phyloP scores from a whole-genome alignment of 2,329 filamentous ascomycete species.

The Ophiognomonia clavigignenti-juglandacearum region DNA sequence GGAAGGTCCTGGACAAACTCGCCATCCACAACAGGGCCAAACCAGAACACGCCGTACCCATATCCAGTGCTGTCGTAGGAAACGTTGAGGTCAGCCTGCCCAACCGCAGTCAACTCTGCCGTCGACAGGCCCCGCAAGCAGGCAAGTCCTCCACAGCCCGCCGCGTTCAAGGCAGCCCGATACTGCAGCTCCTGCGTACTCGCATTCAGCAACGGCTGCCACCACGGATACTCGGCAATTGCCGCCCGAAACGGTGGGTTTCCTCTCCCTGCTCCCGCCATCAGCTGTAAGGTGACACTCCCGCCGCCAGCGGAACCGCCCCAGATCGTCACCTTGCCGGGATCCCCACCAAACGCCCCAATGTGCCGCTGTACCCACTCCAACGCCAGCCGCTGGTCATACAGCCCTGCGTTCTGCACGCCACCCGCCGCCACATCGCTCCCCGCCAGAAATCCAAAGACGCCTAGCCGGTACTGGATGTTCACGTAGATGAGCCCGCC shows the following conservation, averaged over 20 bases:
- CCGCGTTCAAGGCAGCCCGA: conserved; percentile 28
- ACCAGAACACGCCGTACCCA: conserved; percentile 8
- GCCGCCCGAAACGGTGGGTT: conserved; percentile 40
- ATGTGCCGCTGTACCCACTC: conserved; percentile 60
- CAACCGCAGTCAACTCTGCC: neutral
- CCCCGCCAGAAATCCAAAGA: conserved; percentile 58
- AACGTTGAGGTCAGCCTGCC: neutral
- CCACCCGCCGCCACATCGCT: conserved; percentile 49
- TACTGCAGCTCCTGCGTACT: conserved; percentile 43
- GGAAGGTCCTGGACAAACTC: conserved; percentile 37
- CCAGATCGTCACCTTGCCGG: conserved; percentile 53
- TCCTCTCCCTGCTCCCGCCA: conserved; percentile 40
- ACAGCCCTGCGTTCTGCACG: conserved; percentile 56
- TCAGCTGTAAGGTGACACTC: conserved; percentile 48
- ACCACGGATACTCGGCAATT: conserved; percentile 43
- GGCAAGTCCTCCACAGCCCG: conserved; percentile 33
- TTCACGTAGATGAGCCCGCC: conserved; percentile 45
- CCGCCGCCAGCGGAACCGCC: conserved; percentile 56
- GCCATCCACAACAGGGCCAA: conserved; percentile 32
- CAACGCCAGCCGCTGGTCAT: conserved; percentile 58
- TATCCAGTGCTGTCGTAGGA: neutral
- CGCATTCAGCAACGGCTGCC: conserved; percentile 39
- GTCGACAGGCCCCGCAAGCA: conserved; percentile 33
- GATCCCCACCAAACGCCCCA: conserved; percentile 51
- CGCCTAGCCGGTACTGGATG: conserved; percentile 59